Conservation (phyloP, 75 land plant genomes). For the Ceratopteris richardii region DNA sequence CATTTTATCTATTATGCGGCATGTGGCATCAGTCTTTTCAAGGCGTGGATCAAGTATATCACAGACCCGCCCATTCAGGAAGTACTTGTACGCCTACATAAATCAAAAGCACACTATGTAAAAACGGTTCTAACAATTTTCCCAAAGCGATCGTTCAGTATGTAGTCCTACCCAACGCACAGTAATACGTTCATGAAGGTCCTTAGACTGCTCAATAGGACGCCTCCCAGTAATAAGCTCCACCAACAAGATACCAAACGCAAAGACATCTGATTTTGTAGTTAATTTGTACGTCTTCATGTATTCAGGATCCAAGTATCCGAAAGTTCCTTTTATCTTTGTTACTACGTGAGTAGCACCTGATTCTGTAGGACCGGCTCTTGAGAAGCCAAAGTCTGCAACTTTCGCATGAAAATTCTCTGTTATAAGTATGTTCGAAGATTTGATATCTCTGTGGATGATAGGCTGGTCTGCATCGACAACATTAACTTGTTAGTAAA, state of each 20-base stretch:
- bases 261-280: slow-evolving; percentile 86
- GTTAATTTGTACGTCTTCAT: slow-evolving; percentile 82
- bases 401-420: slow-evolving; percentile 79
- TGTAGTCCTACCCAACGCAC: slow-evolving; percentile 79
- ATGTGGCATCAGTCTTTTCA: slow-evolving; percentile 15
- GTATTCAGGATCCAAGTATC: slow-evolving; percentile 96
- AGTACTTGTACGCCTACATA: slow-evolving; percentile 67
- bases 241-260: slow-evolving; percentile 76
- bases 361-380: slow-evolving; percentile 50
- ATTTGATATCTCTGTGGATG: slow-evolving; percentile 91
- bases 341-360: slow-evolving; percentile 80
- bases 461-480: slow-evolving; percentile 86
- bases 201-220: slow-evolving; percentile 62
- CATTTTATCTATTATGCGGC: slow-evolving; percentile 26
- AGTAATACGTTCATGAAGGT: slow-evolving; percentile 66
- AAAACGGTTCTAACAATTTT: no score
- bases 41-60: slow-evolving; percentile 56
- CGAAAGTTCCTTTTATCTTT: slow-evolving; percentile 92
- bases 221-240: slow-evolving; percentile 87
- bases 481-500: no score
- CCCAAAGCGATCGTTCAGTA: no score
- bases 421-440: slow-evolving; percentile 90
- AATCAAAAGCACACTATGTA: not conserved
- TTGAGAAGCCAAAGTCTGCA: slow-evolving; percentile 96
- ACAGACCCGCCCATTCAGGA: slow-evolving; percentile 40